A percentile compares a stretch with the other conserved stretches of the same genome.
phyloP scores from a whole-genome alignment of 495 filamentous ascomycete species.

The Penicillium lividum region DNA sequence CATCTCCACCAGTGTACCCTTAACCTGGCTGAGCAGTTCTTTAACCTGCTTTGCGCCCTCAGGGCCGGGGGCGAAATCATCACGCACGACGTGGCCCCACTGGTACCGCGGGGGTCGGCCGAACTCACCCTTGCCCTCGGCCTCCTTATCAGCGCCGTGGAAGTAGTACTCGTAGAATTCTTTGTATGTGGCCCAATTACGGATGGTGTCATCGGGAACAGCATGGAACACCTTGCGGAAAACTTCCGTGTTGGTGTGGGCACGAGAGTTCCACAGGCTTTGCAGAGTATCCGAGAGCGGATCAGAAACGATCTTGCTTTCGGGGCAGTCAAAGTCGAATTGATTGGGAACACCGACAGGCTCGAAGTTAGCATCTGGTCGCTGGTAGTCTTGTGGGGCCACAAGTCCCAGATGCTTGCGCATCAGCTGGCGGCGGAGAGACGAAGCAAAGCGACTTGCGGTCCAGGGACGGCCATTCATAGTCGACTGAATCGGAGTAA shows the following conservation, averaged over 20 bases:
- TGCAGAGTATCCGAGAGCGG: slow-evolving; percentile 68
- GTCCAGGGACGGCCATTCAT: slow-evolving; percentile 73
- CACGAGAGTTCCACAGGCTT: slow-evolving; percentile 71
- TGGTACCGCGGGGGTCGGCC: slow-evolving; percentile 52
- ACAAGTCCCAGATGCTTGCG: slow-evolving; percentile 90
- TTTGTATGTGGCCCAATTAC: slow-evolving; percentile 85
- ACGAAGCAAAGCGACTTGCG: slow-evolving; percentile 78
- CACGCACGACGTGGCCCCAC: slow-evolving; percentile 85
- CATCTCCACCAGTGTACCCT: slow-evolving; percentile 89
- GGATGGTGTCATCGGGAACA: slow-evolving; percentile 78
- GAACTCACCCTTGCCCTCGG: slow-evolving; percentile 35
- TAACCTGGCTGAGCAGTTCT: slow-evolving; percentile 70
- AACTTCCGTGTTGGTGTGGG: slow-evolving; percentile 77
- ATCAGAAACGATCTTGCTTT: slow-evolving; percentile 75
- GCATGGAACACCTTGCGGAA: slow-evolving; percentile 85
- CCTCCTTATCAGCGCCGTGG: slow-evolving; percentile 52
- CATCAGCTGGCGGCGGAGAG: slow-evolving; percentile 81
- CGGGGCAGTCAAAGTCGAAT: slow-evolving; percentile 78
- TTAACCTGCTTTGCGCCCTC: slow-evolving; percentile 74
- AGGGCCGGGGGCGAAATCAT: slow-evolving; percentile 68
- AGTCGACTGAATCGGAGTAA: slow-evolving; percentile 60
- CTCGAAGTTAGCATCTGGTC: slow-evolving; percentile 69
- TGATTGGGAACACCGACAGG: slow-evolving; percentile 71
- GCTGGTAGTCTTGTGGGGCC: slow-evolving; percentile 65
- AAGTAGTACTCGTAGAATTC: slow-evolving; percentile 79